These are phyloP conservation scores for Cutaneotrichosporon cutaneum DNA, from an alignment of 1,284 basidiomycete species.

Conservation along the genomic window DNA sequence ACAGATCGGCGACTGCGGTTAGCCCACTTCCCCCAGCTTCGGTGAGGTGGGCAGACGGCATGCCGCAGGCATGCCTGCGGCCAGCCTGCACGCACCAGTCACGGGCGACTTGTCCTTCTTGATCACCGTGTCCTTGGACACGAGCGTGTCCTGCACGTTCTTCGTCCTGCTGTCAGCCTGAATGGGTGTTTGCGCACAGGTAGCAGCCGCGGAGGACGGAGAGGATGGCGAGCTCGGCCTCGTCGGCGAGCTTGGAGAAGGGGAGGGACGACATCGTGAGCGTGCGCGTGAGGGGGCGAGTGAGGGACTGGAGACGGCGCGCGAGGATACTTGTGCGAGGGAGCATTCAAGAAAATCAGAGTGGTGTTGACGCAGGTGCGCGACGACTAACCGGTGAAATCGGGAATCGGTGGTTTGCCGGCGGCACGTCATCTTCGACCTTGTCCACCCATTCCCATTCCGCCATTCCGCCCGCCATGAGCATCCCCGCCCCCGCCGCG, in stretches of 20 bases:
- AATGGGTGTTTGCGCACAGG: conserved; percentile 32
- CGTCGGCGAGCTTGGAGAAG: conserved; percentile 39
- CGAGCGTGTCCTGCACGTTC: conserved; percentile 82
- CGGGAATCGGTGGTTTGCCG: conserved; percentile 15
- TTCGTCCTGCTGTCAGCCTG: conserved; percentile 60
- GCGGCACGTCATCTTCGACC: conserved; percentile 17
- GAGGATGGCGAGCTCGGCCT: conserved; percentile 69
- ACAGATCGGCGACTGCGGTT: conserved; percentile 76
- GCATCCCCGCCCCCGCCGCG: conserved; percentile 32
- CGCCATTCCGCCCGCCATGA: conserved; percentile 18
- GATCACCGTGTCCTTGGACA: conserved; percentile 80
- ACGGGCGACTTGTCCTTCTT: conserved; percentile 96
- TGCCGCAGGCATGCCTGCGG: no score
- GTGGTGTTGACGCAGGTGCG: neutral
- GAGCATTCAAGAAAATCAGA: neutral
- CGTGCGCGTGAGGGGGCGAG: neutral
- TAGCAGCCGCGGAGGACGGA: conserved; percentile 85
- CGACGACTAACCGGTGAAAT: neutral
- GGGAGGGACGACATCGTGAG: conserved; percentile 33
- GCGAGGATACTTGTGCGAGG: neutral
- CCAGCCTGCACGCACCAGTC: conserved; percentile 62
- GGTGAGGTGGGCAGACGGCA: no score
- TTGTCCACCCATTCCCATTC: neutral
- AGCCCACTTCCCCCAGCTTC: conserved; percentile 22
- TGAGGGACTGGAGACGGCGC: neutral